Evolutionary conservation across 2,329 filamentous ascomycete genomes (phyloP).

Genomic region (Coniella vitis): DNA sequence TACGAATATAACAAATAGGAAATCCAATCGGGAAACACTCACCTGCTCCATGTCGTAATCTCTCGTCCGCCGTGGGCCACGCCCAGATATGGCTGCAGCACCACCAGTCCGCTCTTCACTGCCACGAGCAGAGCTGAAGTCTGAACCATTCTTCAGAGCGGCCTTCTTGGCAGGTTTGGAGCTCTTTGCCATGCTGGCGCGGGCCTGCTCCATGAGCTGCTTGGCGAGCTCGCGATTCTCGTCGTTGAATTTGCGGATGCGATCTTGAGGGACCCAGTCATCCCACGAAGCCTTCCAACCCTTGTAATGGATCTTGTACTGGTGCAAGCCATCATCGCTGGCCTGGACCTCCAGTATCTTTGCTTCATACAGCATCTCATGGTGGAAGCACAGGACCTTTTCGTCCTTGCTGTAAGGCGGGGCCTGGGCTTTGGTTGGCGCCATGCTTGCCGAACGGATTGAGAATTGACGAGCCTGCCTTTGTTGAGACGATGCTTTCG

Average conservation of each 20-base stretch:
- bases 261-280: conserved; percentile 93
- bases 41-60: conserved; percentile 82
- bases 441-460: conserved; percentile 23
- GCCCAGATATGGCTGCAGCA: conserved; percentile 51
- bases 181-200: conserved; percentile 45
- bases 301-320: conserved; percentile 97
- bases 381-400: conserved; percentile 92
- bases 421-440: conserved; percentile 35
- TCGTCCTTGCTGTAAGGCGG: conserved; percentile 69
- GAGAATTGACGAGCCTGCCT: not conserved
- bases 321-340: conserved; percentile 65
- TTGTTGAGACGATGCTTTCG: not conserved
- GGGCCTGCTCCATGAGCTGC: conserved; percentile 64
- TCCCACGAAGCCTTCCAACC: conserved; percentile 99
- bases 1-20: conserved; percentile 8
- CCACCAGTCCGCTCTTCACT: conserved; percentile 70
- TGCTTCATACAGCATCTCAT: conserved; percentile 94
- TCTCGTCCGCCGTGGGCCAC: conserved; percentile 67
- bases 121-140: conserved; percentile 59
- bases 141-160: conserved; percentile 47
- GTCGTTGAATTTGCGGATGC: conserved; percentile 87
- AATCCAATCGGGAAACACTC: conserved; percentile 31
- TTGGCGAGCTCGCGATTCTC: conserved; percentile 88
- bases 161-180: conserved; percentile 33
- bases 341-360: conserved; percentile 78